Evolutionary conservation across 345 rosid genomes (phyloP).

Genomic region (Boechera stricta): DNA sequence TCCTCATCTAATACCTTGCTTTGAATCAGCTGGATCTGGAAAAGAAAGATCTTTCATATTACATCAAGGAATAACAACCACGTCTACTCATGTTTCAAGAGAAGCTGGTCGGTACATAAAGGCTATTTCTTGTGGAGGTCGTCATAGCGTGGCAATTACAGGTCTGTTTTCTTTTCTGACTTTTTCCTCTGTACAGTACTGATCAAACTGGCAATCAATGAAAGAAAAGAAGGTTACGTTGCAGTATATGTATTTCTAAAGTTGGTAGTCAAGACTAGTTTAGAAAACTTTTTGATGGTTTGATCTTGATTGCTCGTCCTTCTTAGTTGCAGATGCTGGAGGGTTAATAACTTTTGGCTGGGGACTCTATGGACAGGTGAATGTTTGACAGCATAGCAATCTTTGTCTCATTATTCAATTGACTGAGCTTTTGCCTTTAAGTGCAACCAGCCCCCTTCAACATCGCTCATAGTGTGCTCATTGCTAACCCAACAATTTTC

Average conservation of each 20-base stretch:
- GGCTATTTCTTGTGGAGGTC: conserved; percentile 85
- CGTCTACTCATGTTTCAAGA: conserved; percentile 49
- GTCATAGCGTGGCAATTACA: conserved; percentile 82
- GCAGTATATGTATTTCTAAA: neutral
- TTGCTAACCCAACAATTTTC: conserved; percentile 1
- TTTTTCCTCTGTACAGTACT: conserved; percentile 1
- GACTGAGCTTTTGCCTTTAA: neutral
- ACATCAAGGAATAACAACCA: conserved; percentile 53
- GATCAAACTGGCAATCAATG: neutral
- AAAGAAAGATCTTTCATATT: conserved; percentile 52
- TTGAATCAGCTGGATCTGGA: conserved; percentile 53
- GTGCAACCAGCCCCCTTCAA: too few relatives aligned
- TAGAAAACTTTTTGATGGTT: neutral
- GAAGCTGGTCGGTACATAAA: conserved; percentile 62
- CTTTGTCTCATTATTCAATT: neutral
- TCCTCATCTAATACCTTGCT: conserved; percentile 77
- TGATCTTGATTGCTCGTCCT: conserved; percentile 25
- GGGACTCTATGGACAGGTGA: conserved; percentile 93
- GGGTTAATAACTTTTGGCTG: conserved; percentile 80
- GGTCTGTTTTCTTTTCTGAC: conserved; percentile 49
- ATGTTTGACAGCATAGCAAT: neutral
- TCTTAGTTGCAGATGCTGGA: conserved; percentile 67
- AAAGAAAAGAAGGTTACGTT: neutral
- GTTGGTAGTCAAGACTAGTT: neutral
- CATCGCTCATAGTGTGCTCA: neutral